phyloP scores from a whole-genome alignment of 1,284 basidiomycete genomes.

The Apiotrichum brassicae region DNA sequence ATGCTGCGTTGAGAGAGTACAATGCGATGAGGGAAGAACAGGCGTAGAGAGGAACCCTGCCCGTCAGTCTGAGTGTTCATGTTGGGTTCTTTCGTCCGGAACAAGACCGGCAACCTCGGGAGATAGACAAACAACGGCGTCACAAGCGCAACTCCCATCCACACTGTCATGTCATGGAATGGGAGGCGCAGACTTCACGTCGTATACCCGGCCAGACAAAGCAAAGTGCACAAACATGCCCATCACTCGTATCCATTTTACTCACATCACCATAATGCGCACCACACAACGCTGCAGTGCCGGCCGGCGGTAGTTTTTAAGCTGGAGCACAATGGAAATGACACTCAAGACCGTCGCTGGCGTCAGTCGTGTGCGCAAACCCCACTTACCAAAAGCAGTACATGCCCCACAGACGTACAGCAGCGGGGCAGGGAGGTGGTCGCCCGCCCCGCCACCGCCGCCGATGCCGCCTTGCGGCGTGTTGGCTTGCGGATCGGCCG shows the following conservation, averaged over 20 bases:
- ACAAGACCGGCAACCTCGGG: no score
- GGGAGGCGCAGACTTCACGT: no score
- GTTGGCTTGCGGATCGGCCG: not conserved
- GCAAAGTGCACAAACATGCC: no score
- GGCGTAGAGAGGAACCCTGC: constrained; percentile 78
- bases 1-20: constrained; percentile 89
- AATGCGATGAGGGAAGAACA: constrained; percentile 86
- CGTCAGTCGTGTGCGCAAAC: not conserved
- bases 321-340: constrained; percentile 76
- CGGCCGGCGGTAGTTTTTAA: constrained; percentile 85
- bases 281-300: constrained; percentile 77
- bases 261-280: constrained; percentile 85
- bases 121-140: no score
- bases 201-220: no score
- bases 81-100: no score
- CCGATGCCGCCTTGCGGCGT: not conserved
- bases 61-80: no score
- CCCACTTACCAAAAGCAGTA: constrained; percentile 39
- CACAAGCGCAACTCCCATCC: no score
- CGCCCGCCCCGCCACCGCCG: constrained; percentile 32
- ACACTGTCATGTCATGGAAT: no score
- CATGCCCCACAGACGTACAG: constrained; percentile 42
- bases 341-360: constrained; percentile 69
- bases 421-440: constrained; percentile 39
- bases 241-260: no score